Conservation (phyloP, 2,329 filamentous ascomycete species). For the Alternaria sp. region DNA sequence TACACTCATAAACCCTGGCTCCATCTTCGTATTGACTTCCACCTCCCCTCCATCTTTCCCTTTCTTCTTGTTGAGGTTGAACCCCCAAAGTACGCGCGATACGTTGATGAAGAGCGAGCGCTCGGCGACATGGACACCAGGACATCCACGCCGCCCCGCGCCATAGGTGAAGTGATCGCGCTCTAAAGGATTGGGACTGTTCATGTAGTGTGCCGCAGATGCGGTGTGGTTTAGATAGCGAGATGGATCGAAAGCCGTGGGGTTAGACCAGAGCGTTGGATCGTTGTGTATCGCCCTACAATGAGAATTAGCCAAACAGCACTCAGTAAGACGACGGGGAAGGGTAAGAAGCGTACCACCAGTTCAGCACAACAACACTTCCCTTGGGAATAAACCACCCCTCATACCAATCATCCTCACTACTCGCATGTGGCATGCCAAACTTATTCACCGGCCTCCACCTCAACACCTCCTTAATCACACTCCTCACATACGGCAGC, state of each 20-base stretch:
- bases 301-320: background rate
- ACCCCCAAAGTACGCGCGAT: constrained; percentile 45
- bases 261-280: constrained; percentile 31
- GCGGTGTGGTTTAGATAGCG: constrained; percentile 33
- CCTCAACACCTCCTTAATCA: constrained; percentile 41
- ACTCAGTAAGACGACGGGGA: background rate
- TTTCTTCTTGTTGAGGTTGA: constrained; percentile 38
- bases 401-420: constrained; percentile 45
- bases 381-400: constrained; percentile 52
- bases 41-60: constrained; percentile 30
- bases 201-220: constrained; percentile 42
- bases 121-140: constrained; percentile 47
- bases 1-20: constrained; percentile 40
- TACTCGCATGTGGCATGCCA: constrained; percentile 44
- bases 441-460: constrained; percentile 43
- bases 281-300: constrained; percentile 45
- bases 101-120: constrained; percentile 47
- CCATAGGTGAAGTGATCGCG: constrained; percentile 49
- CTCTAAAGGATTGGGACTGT: constrained; percentile 35
- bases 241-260: constrained; percentile 40
- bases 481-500: constrained; percentile 45
- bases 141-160: constrained; percentile 45
- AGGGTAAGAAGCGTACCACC: constrained; percentile 31
- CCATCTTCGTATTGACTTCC: constrained; percentile 36
- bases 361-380: constrained; percentile 40